These are phyloP conservation scores for Hymenoscyphus infarciens DNA, from an alignment of 2,329 filamentous ascomycete species.

Conservation along the genomic window DNA sequence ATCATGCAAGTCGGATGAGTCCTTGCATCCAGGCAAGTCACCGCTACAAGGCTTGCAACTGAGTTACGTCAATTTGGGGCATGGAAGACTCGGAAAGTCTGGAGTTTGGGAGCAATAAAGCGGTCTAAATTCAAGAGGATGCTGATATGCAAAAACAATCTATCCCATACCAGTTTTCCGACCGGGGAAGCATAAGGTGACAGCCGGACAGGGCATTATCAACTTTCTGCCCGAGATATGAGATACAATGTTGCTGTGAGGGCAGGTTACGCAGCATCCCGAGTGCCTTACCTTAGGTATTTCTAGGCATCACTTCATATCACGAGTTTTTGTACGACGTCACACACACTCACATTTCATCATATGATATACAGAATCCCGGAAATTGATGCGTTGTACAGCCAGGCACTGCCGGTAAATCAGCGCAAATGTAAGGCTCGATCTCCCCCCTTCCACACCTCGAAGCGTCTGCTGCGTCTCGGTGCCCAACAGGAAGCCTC, in stretches of 20 bases:
- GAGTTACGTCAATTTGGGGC: conserved; percentile 26
- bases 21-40: background rate
- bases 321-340: conserved; percentile 28
- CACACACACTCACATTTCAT: conserved; percentile 24
- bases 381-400: conserved; percentile 50
- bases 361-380: conserved; percentile 22
- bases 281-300: conserved; percentile 10
- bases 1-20: background rate
- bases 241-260: conserved; percentile 15
- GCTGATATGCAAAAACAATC: conserved; percentile 10
- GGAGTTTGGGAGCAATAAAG: conserved; percentile 22
- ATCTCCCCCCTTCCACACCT: conserved; percentile 22
- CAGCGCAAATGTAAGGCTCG: conserved; percentile 26
- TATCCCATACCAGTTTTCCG: conserved; percentile 11
- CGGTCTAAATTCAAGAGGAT: conserved; percentile 21
- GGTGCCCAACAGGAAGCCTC: conserved; percentile 30
- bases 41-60: conserved; percentile 3
- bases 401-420: conserved; percentile 18
- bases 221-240: conserved; percentile 23
- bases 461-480: conserved; percentile 30
- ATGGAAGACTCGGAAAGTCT: conserved; percentile 19
- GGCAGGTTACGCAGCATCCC: conserved; percentile 12
- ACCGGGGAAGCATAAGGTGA: conserved; percentile 25
- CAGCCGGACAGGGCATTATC: conserved; percentile 23
- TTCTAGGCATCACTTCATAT: conserved; percentile 15